Percentiles rank a stretch among this genome's conserved stretches.
Evolutionary conservation across 2,329 filamentous ascomycete genomes (phyloP).

Genomic region (Shiraia sp.): DNA sequence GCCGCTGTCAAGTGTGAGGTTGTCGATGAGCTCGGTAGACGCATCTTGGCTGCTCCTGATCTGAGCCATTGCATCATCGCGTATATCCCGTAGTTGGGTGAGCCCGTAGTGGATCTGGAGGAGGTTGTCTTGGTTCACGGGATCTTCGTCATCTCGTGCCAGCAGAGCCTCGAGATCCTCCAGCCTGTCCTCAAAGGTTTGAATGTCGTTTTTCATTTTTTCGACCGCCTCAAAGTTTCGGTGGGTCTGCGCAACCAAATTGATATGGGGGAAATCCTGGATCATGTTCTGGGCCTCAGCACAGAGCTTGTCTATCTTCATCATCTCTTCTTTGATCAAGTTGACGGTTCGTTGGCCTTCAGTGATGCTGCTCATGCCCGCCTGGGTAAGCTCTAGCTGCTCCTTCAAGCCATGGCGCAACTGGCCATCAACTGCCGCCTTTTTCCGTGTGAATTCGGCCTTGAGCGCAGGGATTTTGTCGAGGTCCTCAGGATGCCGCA

Average conservation of each 20-base stretch:
- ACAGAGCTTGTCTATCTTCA: slow-evolving; percentile 96
- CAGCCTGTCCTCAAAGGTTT: slow-evolving; percentile 81
- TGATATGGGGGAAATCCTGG: slow-evolving; percentile 91
- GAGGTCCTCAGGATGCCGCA: slow-evolving; percentile 93
- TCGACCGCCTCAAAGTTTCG: slow-evolving; percentile 94
- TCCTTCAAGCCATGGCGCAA: slow-evolving; percentile 85
- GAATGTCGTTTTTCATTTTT: slow-evolving; percentile 87
- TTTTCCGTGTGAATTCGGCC: slow-evolving; percentile 92
- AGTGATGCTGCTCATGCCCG: slow-evolving; percentile 84
- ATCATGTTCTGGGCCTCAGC: slow-evolving; percentile 98
- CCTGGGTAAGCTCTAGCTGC: slow-evolving; percentile 91
- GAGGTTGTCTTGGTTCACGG: slow-evolving; percentile 89
- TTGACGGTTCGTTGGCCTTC: slow-evolving; percentile 92
- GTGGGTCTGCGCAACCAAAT: slow-evolving; percentile 89
- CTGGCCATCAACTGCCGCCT: slow-evolving; percentile 86
- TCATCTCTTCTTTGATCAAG: slow-evolving; percentile 96
- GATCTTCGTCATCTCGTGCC: slow-evolving; percentile 79
- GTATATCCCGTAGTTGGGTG: slow-evolving; percentile 87
- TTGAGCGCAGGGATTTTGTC: slow-evolving; percentile 93
- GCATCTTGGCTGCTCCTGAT: slow-evolving; percentile 82
- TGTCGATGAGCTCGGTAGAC: slow-evolving; percentile 91
- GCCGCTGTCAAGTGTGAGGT: slow-evolving; percentile 62
- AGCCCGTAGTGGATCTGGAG: slow-evolving; percentile 89
- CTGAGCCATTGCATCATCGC: slow-evolving; percentile 96
- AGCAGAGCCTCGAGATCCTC: slow-evolving; percentile 77